Evolutionary conservation across 2,329 filamentous ascomycete genomes (phyloP).

Genomic region (Dissoconium aciculare): DNA sequence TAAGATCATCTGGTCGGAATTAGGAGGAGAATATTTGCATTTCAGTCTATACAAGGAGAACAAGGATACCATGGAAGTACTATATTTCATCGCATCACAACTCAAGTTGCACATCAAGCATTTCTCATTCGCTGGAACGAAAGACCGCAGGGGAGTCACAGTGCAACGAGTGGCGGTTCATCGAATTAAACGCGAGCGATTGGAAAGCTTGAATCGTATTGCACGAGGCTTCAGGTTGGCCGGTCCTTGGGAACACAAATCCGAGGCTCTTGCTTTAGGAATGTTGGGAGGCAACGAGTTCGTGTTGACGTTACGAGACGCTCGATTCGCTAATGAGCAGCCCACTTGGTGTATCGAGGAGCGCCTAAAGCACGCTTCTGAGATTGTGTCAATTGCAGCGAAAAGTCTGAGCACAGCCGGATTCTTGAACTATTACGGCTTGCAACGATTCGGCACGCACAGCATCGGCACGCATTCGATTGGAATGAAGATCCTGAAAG

Average conservation of each 20-base stretch:
- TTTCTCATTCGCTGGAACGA: conserved; percentile 76
- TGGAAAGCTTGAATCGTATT: conserved; percentile 48
- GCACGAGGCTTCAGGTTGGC: conserved; percentile 45
- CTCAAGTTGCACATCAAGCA: conserved; percentile 54
- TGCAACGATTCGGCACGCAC: conserved; percentile 93
- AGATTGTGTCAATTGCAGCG: conserved; percentile 45
- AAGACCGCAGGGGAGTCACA: conserved; percentile 76
- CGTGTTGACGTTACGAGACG: conserved; percentile 78
- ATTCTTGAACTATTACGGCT: conserved; percentile 94
- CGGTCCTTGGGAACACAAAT: conserved; percentile 68
- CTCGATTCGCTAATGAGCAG: conserved; percentile 42
- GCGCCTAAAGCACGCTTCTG: conserved; percentile 32
- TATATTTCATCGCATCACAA: conserved; percentile 59
- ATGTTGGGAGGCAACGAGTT: conserved; percentile 86
- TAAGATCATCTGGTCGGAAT: conserved; percentile 46
- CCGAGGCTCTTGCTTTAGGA: conserved; percentile 60
- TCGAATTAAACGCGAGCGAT: conserved; percentile 44
- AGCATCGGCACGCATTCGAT: conserved; percentile 70
- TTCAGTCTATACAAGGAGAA: conserved; percentile 95
- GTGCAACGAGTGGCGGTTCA: conserved; percentile 63
- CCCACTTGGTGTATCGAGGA: conserved; percentile 17
- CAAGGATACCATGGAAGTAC: conserved; percentile 86
- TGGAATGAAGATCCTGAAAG: conserved; percentile 69
- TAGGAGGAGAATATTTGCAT: conserved; percentile 69
- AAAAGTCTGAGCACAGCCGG: conserved; percentile 55